Base-by-base conservation (phyloP, 2,329 filamentous ascomycete species). In the Annulohypoxylon truncatum region DNA sequence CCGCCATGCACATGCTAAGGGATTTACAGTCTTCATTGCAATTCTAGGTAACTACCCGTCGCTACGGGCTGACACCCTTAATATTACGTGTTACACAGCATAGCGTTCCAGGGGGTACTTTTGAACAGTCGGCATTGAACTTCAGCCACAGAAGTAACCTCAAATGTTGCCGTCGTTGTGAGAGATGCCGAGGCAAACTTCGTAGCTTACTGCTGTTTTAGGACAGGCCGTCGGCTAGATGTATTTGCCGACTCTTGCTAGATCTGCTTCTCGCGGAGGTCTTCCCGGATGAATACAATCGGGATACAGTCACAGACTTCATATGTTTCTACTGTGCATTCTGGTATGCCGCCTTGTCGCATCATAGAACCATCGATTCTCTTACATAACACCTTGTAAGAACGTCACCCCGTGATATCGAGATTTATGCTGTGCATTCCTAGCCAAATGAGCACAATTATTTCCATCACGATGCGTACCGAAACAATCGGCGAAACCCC, bases 1-100 rank as follows among this genome's bases (percentile, higher is more conserved):
- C 67, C 67, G 67, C 67, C 67, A 62, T 57, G 24, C 38, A 44
- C 38, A 54, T 38, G 13, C 33, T 53, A 58, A 54, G n/a, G 38
- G 3, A 51, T n/a, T 60, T 29, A 28, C 31, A 29, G n/a, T 18
- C 15, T 33, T 52, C 28, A 10, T 12, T 42, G 18, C 38, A 8
- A 42, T 18, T 42, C 38, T 42, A 42, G 42, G 42, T 46, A n/a
- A 13, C 44, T 48, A 48, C 18, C 44, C 44, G 44, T 28, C 44
- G 24, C 24, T 15, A 28, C 13, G 29, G 28, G 42, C 13, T 33
- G 9, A 20, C 28, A 9, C 31, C 5, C 44, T 24, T 20, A 13
- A 33, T 38, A 22, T 58, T 56, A 15, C 26, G 26, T 58, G 28
- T 57, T 24, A 10, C 24, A 20, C 56, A 28, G 22, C 42, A 33